Evolutionary conservation across 768 basidiomycete species (phyloP), one percentile per base, ranked within the genome.

Genomic region (Lentinus brumalis): DNA sequence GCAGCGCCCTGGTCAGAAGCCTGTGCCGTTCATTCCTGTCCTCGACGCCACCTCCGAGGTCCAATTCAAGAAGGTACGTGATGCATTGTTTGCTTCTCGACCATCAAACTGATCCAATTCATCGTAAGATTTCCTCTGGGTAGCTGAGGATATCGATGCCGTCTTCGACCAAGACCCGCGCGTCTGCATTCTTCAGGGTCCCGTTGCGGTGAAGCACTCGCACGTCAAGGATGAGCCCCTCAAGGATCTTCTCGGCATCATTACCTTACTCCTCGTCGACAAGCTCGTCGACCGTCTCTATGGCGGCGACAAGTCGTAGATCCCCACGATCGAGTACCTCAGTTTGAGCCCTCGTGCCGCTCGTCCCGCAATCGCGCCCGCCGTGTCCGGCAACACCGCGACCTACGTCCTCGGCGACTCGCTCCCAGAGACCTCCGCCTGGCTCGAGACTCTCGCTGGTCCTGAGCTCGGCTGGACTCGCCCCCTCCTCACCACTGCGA

Each of bases 81-180:
- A n/a, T n/a, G n/a, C n/a, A n/a, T n/a, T n/a, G n/a, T n/a, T n/a
- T n/a, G n/a, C n/a, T n/a, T n/a, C n/a, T n/a, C n/a, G n/a, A n/a
- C n/a, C n/a, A n/a, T n/a, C n/a, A n/a, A n/a, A n/a, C 6, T 14
- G 4, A 47, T 26, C 7, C 10, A 2, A 5, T 47, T 52, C 63
- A 62, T 66, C 53, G 21, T 66, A 94, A 92, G 96, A 98, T 74
- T 98, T 96, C 7, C 85, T 98, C 11, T 98, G 96, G 96, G 91
- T 91, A 42, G 92, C 94, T 2, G 96, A 98, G 75, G 97, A 99
- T 73, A 95, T 98, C 65, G 97, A 98, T 62, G 96, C 96, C 14
- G 95, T 99, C 44, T 97, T 98, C 70, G 97, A 98, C 76, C 94
- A 96, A 77, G 97, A 98, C 74, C 96, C 96, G 75, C 90, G 97